phyloP scores from a whole-genome alignment of 2,329 filamentous ascomycete species.

The Monilinia aucupariae region DNA sequence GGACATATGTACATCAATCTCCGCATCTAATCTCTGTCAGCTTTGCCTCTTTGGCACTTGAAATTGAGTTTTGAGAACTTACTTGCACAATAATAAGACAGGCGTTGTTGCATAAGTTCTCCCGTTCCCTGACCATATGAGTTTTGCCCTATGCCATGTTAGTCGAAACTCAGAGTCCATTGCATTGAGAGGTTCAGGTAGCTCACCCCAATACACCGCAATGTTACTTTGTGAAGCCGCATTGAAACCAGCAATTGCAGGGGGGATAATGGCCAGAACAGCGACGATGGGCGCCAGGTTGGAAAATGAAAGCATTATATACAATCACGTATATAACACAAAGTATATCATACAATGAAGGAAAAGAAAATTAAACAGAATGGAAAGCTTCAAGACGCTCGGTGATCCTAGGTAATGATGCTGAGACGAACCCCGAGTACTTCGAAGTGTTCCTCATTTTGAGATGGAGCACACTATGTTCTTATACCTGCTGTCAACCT shows the following conservation, averaged over 20 bases:
- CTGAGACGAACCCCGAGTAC: neutral
- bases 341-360: neutral
- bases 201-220: constrained; percentile 61
- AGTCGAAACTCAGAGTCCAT: constrained; percentile 1
- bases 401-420: neutral
- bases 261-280: constrained; percentile 33
- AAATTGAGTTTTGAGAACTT: constrained; percentile 29
- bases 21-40: constrained; percentile 36
- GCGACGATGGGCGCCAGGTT: constrained; percentile 26
- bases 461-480: neutral
- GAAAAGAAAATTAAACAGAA: neutral
- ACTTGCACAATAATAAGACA: constrained; percentile 56
- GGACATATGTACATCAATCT: constrained; percentile 41
- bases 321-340: neutral
- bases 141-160: constrained; percentile 48
- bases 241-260: constrained; percentile 40
- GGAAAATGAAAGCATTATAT: neutral
- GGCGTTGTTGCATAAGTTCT: constrained; percentile 46
- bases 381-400: neutral
- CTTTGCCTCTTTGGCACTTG: constrained; percentile 12
- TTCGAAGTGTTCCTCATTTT: neutral
- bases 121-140: constrained; percentile 46
- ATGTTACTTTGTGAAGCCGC: constrained; percentile 47
- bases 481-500: neutral
- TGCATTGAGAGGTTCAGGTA: neutral